Conservation (phyloP, 176 grass and related monocot species). For the Puya raimondii region DNA sequence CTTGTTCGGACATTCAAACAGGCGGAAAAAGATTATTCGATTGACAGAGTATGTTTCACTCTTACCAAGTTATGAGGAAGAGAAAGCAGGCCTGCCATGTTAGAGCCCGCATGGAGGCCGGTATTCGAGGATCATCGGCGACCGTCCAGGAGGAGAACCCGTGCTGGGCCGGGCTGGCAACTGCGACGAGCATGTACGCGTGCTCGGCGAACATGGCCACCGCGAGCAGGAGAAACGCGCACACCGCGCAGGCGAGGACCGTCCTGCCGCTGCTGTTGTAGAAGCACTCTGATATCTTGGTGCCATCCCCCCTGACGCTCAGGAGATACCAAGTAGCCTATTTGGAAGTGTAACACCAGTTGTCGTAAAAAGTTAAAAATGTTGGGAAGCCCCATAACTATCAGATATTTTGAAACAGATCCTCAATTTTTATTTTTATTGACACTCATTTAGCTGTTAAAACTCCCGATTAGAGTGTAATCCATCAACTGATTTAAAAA, state of each 20-base stretch:
- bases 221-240: slow-evolving; percentile 72
- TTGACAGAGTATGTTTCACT: neutral
- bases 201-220: slow-evolving; percentile 89
- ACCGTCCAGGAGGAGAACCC: slow-evolving; percentile 23
- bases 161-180: slow-evolving; percentile 22
- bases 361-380: neutral
- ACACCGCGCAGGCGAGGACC: slow-evolving; percentile 52
- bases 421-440: neutral
- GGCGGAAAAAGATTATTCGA: neutral
- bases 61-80: slow-evolving; percentile 73
- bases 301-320: slow-evolving; percentile 29
- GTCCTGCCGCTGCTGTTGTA: slow-evolving; percentile 53
- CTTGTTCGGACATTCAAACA: neutral
- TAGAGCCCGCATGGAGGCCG: slow-evolving; percentile 21
- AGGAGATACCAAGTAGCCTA: slow-evolving; percentile 68
- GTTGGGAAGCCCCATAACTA: neutral
- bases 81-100: slow-evolving; percentile 59
- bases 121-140: slow-evolving; percentile 26
- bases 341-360: neutral
- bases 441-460: too few species aligned
- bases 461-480: neutral
- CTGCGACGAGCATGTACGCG: slow-evolving; percentile 81
- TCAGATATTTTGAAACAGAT: neutral
- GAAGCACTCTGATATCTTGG: slow-evolving; percentile 44
- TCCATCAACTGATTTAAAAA: neutral